Evolutionary conservation across 208 protist genomes (phyloP).

Genomic region (Dictyostelium gargantuum): DNA sequence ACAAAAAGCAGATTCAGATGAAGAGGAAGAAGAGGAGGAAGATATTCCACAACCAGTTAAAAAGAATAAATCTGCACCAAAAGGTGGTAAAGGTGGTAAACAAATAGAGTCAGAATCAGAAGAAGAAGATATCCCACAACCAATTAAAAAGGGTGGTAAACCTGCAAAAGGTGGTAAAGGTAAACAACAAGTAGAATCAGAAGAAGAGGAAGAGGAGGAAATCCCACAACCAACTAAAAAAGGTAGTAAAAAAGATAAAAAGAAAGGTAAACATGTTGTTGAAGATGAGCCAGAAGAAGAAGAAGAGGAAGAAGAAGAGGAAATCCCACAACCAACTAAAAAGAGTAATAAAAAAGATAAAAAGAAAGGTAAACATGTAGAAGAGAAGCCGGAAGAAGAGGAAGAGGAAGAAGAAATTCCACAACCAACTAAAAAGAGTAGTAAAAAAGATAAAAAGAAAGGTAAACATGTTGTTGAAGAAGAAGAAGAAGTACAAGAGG

Average conservation of each 20-base stretch:
- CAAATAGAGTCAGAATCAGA: neutral
- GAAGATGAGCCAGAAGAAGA: neutral
- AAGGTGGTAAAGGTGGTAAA: neutral
- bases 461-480: neutral
- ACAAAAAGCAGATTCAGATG: neutral
- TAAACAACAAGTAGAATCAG: neutral
- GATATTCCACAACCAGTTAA: constrained; percentile 39
- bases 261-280: constrained; percentile 6
- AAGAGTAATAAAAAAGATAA: constrained; percentile 29
- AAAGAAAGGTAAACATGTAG: constrained; percentile 8
- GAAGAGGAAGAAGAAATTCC: constrained; percentile 37
- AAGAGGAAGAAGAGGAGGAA: constrained; percentile 30
- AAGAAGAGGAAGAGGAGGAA: constrained; percentile 33
- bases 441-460: constrained; percentile 36
- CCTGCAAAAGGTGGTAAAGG: neutral
- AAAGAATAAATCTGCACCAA: too few species aligned
- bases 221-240: constrained; percentile 12
- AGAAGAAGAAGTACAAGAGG: constrained; percentile 17
- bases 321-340: constrained; percentile 12
- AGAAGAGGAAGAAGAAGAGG: constrained; percentile 51
- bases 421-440: constrained; percentile 32
- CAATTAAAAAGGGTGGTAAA: constrained; percentile 33
- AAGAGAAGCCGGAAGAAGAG: neutral
- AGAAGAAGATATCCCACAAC: constrained; percentile 34
- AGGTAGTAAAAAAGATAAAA: neutral